Conservation (phyloP, 2,329 filamentous ascomycete genomes). For the Ophiostoma ulmi region DNA sequence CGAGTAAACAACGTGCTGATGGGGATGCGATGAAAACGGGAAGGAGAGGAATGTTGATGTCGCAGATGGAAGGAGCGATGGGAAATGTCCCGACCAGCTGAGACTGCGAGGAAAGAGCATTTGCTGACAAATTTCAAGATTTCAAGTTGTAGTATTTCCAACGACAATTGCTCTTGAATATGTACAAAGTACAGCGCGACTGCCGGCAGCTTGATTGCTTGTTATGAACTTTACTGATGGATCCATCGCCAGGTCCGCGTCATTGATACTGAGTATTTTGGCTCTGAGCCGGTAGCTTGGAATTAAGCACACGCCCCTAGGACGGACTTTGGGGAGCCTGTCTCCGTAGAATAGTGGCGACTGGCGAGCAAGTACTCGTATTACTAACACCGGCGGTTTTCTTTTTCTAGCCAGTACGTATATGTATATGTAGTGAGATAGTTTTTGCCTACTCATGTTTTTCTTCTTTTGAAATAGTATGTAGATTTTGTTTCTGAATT, state of each 20-base stretch:
- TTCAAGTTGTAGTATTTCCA: background rate
- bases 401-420: background rate
- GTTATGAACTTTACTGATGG: too few species aligned
- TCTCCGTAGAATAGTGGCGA: background rate
- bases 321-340: background rate
- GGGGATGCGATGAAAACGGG: background rate
- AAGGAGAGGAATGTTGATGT: conserved; percentile 5
- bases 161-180: too few species aligned
- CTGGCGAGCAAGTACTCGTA: background rate
- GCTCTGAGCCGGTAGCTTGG: background rate
- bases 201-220: too few species aligned
- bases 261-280: background rate
- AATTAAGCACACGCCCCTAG: conserved; percentile 1
- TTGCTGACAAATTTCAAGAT: background rate
- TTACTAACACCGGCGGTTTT: background rate
- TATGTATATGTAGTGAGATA: background rate
- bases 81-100: background rate
- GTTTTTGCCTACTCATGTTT: background rate
- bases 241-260: background rate
- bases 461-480: background rate
- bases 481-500: background rate
- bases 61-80: conserved; percentile 7
- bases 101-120: background rate
- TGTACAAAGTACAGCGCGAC: too few species aligned
- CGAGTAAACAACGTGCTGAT: background rate